These are phyloP conservation scores for Barnettozyma populi DNA, from an alignment of 805 yeast species.

Conservation along the genomic window DNA sequence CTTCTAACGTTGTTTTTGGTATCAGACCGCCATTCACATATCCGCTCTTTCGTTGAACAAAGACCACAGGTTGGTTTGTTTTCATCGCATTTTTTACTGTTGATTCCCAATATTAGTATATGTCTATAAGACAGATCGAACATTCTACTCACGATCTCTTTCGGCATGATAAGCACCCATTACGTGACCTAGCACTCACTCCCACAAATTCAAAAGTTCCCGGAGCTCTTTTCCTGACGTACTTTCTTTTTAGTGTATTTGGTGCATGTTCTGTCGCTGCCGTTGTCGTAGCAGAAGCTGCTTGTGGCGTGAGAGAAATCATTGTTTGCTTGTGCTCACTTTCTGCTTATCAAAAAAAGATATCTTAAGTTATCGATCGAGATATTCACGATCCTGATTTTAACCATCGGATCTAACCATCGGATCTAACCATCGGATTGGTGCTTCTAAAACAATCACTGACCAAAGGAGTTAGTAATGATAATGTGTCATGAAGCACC, in stretches of 20 bases:
- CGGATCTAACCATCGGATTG: too few species aligned
- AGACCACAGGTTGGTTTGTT: slow-evolving; percentile 3
- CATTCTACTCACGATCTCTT: slow-evolving; percentile 4
- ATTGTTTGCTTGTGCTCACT: too few species aligned
- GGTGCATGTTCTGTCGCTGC: not conserved
- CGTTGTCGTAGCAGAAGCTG: not conserved
- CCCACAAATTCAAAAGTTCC: slow-evolving; percentile 5
- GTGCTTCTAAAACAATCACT: too few species aligned
- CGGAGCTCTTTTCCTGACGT: slow-evolving; percentile 1
- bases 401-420: too few species aligned
- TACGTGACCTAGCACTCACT: slow-evolving; percentile 5
- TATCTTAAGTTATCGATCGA: too few species aligned
- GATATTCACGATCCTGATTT: too few species aligned
- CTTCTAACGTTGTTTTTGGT: not conserved
- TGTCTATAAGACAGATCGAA: not conserved
- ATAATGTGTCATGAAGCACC: too few species aligned
- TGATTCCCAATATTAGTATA: not conserved
- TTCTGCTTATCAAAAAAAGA: too few species aligned
- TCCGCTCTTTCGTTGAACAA: not conserved
- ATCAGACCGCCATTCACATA: slow-evolving; percentile 1
- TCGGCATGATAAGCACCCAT: slow-evolving; percentile 3
- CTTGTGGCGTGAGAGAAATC: too few species aligned
- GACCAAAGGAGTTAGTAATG: too few species aligned
- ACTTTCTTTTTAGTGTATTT: not conserved
- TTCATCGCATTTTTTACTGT: not conserved